Conservation (phyloP, 257 asterid species). For the Rauvolfia tetraphylla region DNA sequence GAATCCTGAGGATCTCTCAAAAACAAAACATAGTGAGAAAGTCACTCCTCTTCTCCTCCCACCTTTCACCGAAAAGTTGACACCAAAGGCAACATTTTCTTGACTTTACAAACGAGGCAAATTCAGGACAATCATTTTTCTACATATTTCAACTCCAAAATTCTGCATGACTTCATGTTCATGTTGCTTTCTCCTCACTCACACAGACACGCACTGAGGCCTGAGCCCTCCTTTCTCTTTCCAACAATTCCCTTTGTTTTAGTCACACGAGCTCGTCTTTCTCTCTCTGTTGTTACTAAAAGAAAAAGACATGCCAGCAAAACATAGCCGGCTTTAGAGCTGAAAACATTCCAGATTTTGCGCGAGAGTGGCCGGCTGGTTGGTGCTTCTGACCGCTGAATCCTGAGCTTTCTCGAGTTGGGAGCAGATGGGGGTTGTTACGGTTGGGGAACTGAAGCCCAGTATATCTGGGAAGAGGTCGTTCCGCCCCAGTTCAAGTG, state of each 20-base stretch:
- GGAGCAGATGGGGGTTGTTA: constrained; percentile 65
- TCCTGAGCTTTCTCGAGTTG: not conserved
- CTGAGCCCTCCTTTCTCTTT: constrained; percentile 2
- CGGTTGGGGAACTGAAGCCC: constrained; percentile 75
- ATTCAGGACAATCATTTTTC: constrained; percentile 12
- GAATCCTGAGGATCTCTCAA: constrained; percentile 31
- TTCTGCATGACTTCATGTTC: constrained; percentile 40
- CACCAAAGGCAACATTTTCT: constrained; percentile 42
- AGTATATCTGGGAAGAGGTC: constrained; percentile 76
- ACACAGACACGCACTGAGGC: too few species aligned
- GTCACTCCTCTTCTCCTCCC: constrained; percentile 22
- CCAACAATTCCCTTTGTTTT: not conserved
- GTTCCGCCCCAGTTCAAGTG: constrained; percentile 76
- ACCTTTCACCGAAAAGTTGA: constrained; percentile 83
- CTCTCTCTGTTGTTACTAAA: not conserved
- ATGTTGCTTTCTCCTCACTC: constrained; percentile 28
- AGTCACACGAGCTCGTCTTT: not conserved
- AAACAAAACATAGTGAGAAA: constrained; percentile 26
- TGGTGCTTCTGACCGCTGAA: not conserved
- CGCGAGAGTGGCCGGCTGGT: constrained; percentile 1
- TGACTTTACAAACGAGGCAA: constrained; percentile 25
- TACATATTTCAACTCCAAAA: constrained; percentile 29
- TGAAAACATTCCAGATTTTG: constrained; percentile 2
- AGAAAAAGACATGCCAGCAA: constrained; percentile 10
- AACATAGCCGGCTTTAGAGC: constrained; percentile 9